Base-by-base conservation (phyloP, 2,329 filamentous ascomycete species). In the Rhynchosporium secalis region DNA sequence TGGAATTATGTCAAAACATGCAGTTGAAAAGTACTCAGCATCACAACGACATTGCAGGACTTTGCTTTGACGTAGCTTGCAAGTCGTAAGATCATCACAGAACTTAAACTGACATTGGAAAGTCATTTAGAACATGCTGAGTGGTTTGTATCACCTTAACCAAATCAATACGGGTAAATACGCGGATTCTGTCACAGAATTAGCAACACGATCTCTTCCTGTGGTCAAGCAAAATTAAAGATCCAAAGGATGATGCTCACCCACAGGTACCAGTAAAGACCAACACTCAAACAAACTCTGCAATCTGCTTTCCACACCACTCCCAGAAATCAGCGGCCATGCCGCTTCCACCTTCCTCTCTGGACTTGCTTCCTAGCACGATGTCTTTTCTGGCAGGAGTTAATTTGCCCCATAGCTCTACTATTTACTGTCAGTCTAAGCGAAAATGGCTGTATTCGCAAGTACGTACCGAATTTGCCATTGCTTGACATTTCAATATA, bases 341-440 rank as follows among this genome's bases (percentile, higher is more conserved):
- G 1, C 74, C 76, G 2, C 68, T 75, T 2, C 77, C 76, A 6
- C 75, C 76, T 62, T 78, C 74, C 13, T 69, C 71, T 59, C 72
- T 65, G 7, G 71, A 52, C 61, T 71, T 74, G 0, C 72, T 71
- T 8, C 69, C 74, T 2, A 71, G 63, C 1, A 68, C 64, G 12
- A 77, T 54, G 62, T 77, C 76, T 33, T 65, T 62, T 9, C 75
- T 69, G 38, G 76, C 72, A 29, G 69, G 59, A 48, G 61, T 57
- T 58, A 75, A 66, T 45, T 73, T 69, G 64, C 80, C 81, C 77
- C 78, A 83, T 1, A 80, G 80, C 51, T 79, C 73, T 20, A 83
- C 74, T 62, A n/a, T 15, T 7, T 36, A 13, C 12, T 20, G 55
- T 62, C 41, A 58, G 55, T 54, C 43, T 20, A 45, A 15, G 4